Evolutionary conservation across 441 rosid species (phyloP), one percentile per base, ranked within the genome.

Genomic region (Biscutella laevigata): DNA sequence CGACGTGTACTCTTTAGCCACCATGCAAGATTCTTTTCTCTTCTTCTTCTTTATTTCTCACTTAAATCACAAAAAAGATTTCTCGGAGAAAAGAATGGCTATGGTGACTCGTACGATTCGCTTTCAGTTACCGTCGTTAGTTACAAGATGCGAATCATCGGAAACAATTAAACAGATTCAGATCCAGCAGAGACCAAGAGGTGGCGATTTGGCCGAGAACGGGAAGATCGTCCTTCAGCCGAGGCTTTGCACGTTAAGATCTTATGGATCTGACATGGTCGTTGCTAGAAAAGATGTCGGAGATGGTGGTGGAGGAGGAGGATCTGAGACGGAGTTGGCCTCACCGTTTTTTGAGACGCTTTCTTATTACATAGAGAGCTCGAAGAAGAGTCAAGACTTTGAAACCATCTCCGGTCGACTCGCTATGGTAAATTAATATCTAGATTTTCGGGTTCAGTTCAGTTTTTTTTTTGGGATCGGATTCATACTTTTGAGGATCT

Each of bases 371-470:
- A 81, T 90, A 1, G 98, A 90, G 57, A 90, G 90, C 70, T 73
- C 90, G 9, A 78, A 76, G 75, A 84, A 83, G 66, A 90, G 92
- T 56, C 95, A 74, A 0, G 88, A 90, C 44, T 78, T 90, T 8
- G 98, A 90, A 75, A 90, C 84, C 40, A 79, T 90, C 63, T 82
- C 88, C 0, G 95, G 98, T 7, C 74, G 95, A 20, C 77, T 90
- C 6, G 95, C 95, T 7, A 90, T 90, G 95, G 95, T 84, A 29
- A 45, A n/a, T n/a, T n/a, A n/a, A n/a, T n/a, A n/a, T n/a, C n/a
- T n/a, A n/a, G n/a, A n/a, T n/a, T n/a, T n/a, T n/a, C n/a, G n/a
- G n/a, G n/a, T n/a, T n/a, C n/a, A n/a, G n/a, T n/a, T n/a, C n/a
- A n/a, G n/a, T n/a, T n/a, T n/a, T n/a, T n/a, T n/a, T n/a, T n/a